These are phyloP conservation scores for Ascochyta koolunga DNA, from an alignment of 2,329 filamentous ascomycete genomes.

Conservation along the genomic window DNA sequence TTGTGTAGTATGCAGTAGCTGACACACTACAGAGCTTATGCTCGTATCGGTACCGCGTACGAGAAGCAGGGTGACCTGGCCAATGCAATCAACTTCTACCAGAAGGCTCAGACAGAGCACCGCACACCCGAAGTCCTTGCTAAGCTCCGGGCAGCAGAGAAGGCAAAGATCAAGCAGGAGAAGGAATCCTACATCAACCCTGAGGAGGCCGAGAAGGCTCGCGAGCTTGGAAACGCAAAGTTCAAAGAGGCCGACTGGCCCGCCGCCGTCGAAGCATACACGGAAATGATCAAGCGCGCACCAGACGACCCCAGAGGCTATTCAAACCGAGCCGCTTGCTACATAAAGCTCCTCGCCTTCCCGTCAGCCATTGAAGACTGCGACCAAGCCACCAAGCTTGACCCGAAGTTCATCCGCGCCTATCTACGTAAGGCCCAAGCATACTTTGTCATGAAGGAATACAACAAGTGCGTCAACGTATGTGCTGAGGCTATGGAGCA, in stretches of 20 bases:
- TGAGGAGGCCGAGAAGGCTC: slow-evolving; percentile 90
- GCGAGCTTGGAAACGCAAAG: slow-evolving; percentile 91
- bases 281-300: slow-evolving; percentile 94
- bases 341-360: slow-evolving; percentile 96
- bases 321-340: slow-evolving; percentile 95
- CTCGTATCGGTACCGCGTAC: slow-evolving; percentile 90
- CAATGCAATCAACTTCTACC: slow-evolving; percentile 85
- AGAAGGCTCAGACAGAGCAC: slow-evolving; percentile 94
- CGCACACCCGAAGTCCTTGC: slow-evolving; percentile 91
- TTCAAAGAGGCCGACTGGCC: slow-evolving; percentile 98
- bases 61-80: slow-evolving; percentile 84
- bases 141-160: slow-evolving; percentile 91
- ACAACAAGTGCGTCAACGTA: slow-evolving; percentile 90
- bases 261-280: slow-evolving; percentile 90
- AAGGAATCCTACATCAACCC: slow-evolving; percentile 86
- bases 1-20: not conserved
- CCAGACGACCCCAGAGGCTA: slow-evolving; percentile 93
- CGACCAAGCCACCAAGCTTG: slow-evolving; percentile 86
- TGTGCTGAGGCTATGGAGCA: slow-evolving; percentile 80
- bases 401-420: slow-evolving; percentile 90
- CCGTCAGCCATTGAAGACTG: slow-evolving; percentile 93
- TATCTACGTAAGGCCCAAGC: slow-evolving; percentile 97
- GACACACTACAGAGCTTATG: slow-evolving; percentile 68
- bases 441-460: slow-evolving; percentile 97
- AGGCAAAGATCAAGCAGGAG: slow-evolving; percentile 76